A percentile compares a stretch with the other conserved stretches of the same genome.
Conservation (phyloP, 176 grass and related monocot genomes). For the Luzula sylvatica region DNA sequence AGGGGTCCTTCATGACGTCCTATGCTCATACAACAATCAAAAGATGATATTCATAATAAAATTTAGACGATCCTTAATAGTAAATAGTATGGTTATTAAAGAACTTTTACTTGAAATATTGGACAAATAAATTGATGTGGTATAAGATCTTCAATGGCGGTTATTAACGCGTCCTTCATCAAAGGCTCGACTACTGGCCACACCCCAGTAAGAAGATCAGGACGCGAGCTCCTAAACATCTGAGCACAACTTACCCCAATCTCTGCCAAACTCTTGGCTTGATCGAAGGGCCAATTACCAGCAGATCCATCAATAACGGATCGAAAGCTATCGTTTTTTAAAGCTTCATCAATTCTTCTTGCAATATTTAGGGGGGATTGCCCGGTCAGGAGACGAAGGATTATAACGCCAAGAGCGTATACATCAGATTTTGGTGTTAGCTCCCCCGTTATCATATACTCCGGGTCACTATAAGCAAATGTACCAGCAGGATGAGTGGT, state of each 20-base stretch:
- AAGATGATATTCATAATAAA: neutral
- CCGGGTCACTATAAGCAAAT: no score
- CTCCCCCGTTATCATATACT: conserved; percentile 14
- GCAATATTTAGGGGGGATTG: conserved; percentile 13
- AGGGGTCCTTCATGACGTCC: conserved; percentile 25
- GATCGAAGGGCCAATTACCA: conserved; percentile 29
- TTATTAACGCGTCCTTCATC: conserved; percentile 14
- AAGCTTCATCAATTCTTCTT: conserved; percentile 19
- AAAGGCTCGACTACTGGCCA: conserved; percentile 20
- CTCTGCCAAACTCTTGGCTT: conserved; percentile 30
- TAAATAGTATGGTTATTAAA: no score
- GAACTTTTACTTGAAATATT: no score
- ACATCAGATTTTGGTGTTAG: conserved; percentile 25
- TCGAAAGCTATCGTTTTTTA: conserved; percentile 23
- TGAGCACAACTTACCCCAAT: conserved; percentile 17
- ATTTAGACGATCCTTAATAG: neutral
- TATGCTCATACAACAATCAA: conserved; percentile 3
- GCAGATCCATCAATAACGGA: conserved; percentile 29
- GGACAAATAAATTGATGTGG: conserved; percentile 29
- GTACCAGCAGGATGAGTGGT: conserved; percentile 28
- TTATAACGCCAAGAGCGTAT: conserved; percentile 30
- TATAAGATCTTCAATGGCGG: neutral
- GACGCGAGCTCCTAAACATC: conserved; percentile 14
- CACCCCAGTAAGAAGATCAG: conserved; percentile 15
- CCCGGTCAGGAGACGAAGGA: conserved; percentile 35